Percentiles rank a stretch among this genome's conserved stretches.
These are phyloP conservation scores for Saccharomyces kudriavzevii DNA, from an alignment of 805 yeast species.

Conservation along the genomic window DNA sequence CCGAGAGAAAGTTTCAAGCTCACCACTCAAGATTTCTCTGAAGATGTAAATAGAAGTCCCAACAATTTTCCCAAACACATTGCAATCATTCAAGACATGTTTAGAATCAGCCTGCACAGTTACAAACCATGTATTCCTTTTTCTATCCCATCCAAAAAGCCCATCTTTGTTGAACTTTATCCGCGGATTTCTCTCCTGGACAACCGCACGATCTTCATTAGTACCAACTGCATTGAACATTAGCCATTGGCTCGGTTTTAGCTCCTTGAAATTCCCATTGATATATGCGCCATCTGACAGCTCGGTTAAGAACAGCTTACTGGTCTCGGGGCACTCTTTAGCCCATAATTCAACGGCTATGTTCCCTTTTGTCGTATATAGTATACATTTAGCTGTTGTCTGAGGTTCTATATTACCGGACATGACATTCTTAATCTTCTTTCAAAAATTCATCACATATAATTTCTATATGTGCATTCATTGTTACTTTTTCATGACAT, in stretches of 20 bases:
- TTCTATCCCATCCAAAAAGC: slow-evolving; percentile 41
- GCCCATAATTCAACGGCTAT: slow-evolving; percentile 62
- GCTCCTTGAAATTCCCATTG: background rate
- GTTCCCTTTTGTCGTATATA: slow-evolving; percentile 51
- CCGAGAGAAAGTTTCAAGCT: slow-evolving; percentile 24
- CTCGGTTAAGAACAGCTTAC: slow-evolving; percentile 41
- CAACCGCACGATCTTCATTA: slow-evolving; percentile 6
- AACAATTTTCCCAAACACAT: slow-evolving; percentile 50
- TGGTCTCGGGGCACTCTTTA: slow-evolving; percentile 49
- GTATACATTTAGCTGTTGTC: slow-evolving; percentile 49
- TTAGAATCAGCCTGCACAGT: slow-evolving; percentile 43
- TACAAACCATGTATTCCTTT: slow-evolving; percentile 34
- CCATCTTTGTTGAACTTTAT: slow-evolving; percentile 47
- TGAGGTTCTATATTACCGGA: slow-evolving; percentile 37
- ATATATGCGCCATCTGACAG: slow-evolving; percentile 39
- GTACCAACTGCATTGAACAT: background rate
- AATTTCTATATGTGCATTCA: background rate
- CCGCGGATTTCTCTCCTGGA: slow-evolving; percentile 44
- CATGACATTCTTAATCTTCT: background rate
- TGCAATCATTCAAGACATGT: slow-evolving; percentile 35
- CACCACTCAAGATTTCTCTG: slow-evolving; percentile 42
- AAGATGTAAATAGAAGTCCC: slow-evolving; percentile 50
- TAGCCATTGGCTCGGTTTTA: background rate
- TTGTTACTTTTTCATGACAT: background rate
- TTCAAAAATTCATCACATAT: background rate